These are phyloP conservation scores for Solanum sejunctum DNA, from an alignment of 257 asterid genomes.

Conservation along the genomic window DNA sequence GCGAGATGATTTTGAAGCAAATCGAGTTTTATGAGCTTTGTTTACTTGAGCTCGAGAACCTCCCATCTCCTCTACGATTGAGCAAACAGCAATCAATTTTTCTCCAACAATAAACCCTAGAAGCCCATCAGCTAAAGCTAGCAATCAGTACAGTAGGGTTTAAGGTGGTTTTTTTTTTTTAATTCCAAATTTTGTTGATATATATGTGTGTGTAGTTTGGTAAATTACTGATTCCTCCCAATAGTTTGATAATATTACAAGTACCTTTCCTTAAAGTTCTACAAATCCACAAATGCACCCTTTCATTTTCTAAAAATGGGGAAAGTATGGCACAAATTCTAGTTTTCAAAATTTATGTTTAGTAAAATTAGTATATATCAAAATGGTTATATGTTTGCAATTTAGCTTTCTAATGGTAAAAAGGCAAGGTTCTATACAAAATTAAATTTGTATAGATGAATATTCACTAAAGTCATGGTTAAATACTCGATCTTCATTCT, in stretches of 20 bases:
- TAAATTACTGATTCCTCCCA: background rate
- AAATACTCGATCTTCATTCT: background rate
- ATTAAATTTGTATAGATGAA: background rate
- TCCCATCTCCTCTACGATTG: constrained; percentile 29
- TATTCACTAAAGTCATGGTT: background rate
- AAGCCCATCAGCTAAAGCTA: background rate
- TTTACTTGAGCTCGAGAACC: constrained; percentile 61
- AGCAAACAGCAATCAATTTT: background rate
- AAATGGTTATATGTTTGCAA: background rate
- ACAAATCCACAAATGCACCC: background rate
- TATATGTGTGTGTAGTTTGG: background rate
- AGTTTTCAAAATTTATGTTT: no score
- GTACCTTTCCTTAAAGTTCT: background rate
- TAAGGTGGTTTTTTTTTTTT: background rate
- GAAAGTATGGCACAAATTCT: background rate
- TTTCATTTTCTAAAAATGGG: background rate
- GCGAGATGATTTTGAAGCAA: constrained; percentile 79
- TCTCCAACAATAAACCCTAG: constrained; percentile 5
- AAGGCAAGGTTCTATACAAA: background rate
- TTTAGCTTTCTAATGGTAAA: background rate
- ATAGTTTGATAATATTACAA: background rate
- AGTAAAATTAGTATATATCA: background rate
- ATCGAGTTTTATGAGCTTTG: constrained; percentile 72
- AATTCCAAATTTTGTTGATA: background rate
- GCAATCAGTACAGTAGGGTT: background rate